Evolutionary conservation across 2,329 filamentous ascomycete species (phyloP), one percentile per base, ranked within the genome.

Genomic region (Conoideocrella luteorostrata): DNA sequence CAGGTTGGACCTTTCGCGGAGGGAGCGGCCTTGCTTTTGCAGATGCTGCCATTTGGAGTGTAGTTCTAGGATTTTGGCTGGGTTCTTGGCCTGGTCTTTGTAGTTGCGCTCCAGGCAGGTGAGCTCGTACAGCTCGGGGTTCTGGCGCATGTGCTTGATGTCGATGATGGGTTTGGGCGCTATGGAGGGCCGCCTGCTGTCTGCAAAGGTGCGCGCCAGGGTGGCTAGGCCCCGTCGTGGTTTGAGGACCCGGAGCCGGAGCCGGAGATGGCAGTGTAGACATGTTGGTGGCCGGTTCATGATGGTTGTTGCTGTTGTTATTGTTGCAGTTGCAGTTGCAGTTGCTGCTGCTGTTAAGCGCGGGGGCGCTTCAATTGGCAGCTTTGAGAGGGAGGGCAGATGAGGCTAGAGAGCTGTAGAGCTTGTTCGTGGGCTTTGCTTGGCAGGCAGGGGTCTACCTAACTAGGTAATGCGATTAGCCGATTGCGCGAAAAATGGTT

Each of bases 21-120:
- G 64, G 23, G 70, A 64, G 24, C 81, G 76, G 11, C 74, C 78
- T 42, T 79, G 72, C 38, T 66, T 68, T 59, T 87, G 83, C 28
- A 80, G 66, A n/a, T 63, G 61, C 54, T 78, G 73, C 72, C 77
- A 81, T 63, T 74, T 61, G n/a, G 68, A 65, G 53, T 78, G 75
- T 7, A 84, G 66, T 7, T 61, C 61, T 42, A 69, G 65, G 53
- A 86, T 85, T 43, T 67, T 73, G 7, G 66, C 61, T 0, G 82
- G 78, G 53, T 80, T 72, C 12, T 63, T 56, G 29, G 75, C 68
- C 50, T 78, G 75, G 21, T 63, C 53, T 46, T 61, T 72, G 67
- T 96, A 96, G 63, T 96, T 96, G 53, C 93, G 82, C 52, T 89
- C 83, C 47, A 84, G 62, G 65, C 88, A 95, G 59, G 94, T 97